Evolutionary conservation across 495 filamentous ascomycete species (phyloP).

Genomic region (Neurospora intermedia): DNA sequence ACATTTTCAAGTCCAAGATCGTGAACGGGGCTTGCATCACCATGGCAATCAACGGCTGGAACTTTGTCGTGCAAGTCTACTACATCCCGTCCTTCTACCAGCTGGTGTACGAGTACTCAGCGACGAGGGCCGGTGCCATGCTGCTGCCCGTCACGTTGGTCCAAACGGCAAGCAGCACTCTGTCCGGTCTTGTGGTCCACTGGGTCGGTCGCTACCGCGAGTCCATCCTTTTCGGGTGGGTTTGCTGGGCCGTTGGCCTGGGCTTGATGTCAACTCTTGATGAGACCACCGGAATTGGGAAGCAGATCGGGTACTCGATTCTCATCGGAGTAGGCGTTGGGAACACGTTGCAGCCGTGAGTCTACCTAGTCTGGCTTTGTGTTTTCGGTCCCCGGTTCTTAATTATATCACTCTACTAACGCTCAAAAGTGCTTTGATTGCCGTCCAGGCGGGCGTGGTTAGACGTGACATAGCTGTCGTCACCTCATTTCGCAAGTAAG

Average conservation of each 20-base stretch:
- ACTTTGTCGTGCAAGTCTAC: conserved; percentile 43
- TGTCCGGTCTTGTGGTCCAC: conserved; percentile 41
- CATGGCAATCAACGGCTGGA: conserved; percentile 47
- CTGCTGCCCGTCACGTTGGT: conserved; percentile 42
- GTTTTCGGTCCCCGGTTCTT: not conserved
- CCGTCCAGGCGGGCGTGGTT: conserved; percentile 42
- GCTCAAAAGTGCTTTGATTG: conserved; percentile 30
- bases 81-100: conserved; percentile 49
- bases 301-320: conserved; percentile 43
- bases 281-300: conserved; percentile 36
- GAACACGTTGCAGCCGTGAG: conserved; percentile 42
- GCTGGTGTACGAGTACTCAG: conserved; percentile 41
- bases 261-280: conserved; percentile 44
- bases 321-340: conserved; percentile 44
- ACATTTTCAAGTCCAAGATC: conserved; percentile 40
- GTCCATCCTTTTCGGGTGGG: conserved; percentile 41
- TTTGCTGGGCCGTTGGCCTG: conserved; percentile 41
- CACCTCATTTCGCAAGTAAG: conserved; percentile 43
- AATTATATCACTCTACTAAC: not conserved
- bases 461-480: conserved; percentile 45
- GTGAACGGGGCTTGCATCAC: conserved; percentile 43
- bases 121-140: conserved; percentile 41
- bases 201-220: conserved; percentile 45
- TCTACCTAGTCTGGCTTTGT: not conserved
- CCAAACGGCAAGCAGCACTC: conserved; percentile 41